These are phyloP conservation scores for Penicillium longicatenatum DNA, from an alignment of 495 filamentous ascomycete genomes.

Conservation along the genomic window DNA sequence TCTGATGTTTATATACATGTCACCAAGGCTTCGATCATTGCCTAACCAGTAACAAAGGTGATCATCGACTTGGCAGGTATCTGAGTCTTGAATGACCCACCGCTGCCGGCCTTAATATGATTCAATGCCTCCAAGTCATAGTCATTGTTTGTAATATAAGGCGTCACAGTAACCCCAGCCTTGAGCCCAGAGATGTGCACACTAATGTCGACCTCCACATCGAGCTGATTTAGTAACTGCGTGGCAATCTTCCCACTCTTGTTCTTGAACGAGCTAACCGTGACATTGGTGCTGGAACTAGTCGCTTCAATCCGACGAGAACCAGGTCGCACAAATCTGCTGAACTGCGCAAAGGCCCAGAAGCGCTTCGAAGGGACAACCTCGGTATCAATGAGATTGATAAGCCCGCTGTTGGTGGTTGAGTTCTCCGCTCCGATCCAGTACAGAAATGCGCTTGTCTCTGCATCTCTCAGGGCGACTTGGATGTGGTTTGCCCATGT, in stretches of 20 bases:
- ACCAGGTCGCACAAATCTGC: slow-evolving; percentile 48
- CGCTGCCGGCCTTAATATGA: neutral
- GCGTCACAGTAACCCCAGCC: neutral
- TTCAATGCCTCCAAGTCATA: slow-evolving; percentile 16
- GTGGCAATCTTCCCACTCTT: slow-evolving; percentile 45
- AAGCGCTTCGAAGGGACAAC: slow-evolving; percentile 43
- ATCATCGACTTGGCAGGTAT: slow-evolving; percentile 20
- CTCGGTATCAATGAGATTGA: slow-evolving; percentile 39
- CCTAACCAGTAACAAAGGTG: slow-evolving; percentile 17
- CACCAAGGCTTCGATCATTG: neutral
- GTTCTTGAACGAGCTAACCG: slow-evolving; percentile 51
- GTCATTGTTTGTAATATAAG: slow-evolving; percentile 23
- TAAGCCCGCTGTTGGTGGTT: slow-evolving; percentile 41
- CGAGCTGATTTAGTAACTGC: slow-evolving; percentile 47
- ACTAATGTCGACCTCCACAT: slow-evolving; percentile 9
- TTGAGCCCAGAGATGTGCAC: slow-evolving; percentile 4
- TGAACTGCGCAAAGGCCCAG: slow-evolving; percentile 55
- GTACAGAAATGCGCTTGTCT: slow-evolving; percentile 50
- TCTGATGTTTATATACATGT: neutral
- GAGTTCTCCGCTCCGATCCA: slow-evolving; percentile 43
- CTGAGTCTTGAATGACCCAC: slow-evolving; percentile 7
- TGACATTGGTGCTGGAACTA: slow-evolving; percentile 31
- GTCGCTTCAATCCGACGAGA: slow-evolving; percentile 44
- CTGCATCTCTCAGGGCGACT: slow-evolving; percentile 39
- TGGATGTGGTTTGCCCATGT: slow-evolving; percentile 58